These are phyloP conservation scores for Rhypophila decipiens DNA, from an alignment of 495 filamentous ascomycete species.

Conservation along the genomic window DNA sequence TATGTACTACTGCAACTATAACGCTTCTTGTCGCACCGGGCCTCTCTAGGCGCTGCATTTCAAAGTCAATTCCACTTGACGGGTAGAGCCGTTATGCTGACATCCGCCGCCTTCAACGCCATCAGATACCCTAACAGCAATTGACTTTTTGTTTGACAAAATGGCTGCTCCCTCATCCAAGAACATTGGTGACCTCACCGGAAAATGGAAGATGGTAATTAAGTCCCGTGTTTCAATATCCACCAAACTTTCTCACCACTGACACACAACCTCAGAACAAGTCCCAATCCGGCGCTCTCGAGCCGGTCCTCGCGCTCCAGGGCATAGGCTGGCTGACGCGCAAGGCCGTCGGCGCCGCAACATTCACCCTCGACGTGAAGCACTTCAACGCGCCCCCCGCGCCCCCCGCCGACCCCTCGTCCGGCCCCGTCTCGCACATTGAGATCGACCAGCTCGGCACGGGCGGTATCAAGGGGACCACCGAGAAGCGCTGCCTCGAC, in stretches of 20 bases:
- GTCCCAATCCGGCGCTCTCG: constrained; percentile 62
- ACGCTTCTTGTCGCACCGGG: too few relatives aligned
- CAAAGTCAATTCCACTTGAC: too few relatives aligned
- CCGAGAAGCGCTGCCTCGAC: constrained; percentile 68
- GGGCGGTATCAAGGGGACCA: constrained; percentile 66
- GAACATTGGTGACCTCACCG: constrained; percentile 67
- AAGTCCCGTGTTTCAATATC: neutral
- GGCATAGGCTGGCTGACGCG: constrained; percentile 77
- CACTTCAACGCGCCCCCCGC: constrained; percentile 50
- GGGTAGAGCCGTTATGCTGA: too few relatives aligned
- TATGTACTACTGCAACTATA: too few relatives aligned
- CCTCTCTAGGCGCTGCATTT: too few relatives aligned
- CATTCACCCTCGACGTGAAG: constrained; percentile 62
- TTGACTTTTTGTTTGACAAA: too few relatives aligned
- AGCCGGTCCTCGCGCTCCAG: constrained; percentile 72
- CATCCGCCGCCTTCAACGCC: too few relatives aligned
- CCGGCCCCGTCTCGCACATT: constrained; percentile 54
- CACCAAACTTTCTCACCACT: neutral
- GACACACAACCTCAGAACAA: constrained; percentile 58
- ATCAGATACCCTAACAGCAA: too few relatives aligned
- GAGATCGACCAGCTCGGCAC: constrained; percentile 74
- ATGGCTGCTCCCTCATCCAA: constrained; percentile 80
- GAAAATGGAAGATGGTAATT: constrained; percentile 79
- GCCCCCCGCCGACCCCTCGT: constrained; percentile 29
- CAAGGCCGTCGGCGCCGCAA: constrained; percentile 65